Base-by-base conservation (phyloP, 768 basidiomycete species). In the Kwoniella newhampshirensis region DNA sequence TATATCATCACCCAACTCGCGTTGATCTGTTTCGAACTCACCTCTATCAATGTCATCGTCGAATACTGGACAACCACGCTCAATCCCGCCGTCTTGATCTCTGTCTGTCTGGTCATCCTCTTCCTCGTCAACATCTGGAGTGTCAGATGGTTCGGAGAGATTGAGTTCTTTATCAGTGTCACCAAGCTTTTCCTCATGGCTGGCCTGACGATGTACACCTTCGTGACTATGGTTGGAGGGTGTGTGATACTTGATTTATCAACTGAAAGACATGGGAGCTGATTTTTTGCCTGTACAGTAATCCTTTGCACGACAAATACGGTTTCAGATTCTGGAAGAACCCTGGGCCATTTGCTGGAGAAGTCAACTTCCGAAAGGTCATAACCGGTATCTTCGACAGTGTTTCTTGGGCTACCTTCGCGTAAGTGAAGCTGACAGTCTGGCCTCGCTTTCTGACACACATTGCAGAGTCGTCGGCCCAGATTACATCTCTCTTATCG, bases 191-290 rank as follows among this genome's bases (percentile, higher is more conserved):
- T 81, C 43, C 75, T 85, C 3, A 80, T 81, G 18, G 61, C 80
- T 44, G 80, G 81, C 23, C 64, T 84, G 15, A 81, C 83, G 54
- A 56, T 72, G n/a, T 84, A 83, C 67, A 84, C 84, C 1, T 83
- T 85, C 55, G 70, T 84, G 39, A 83, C 82, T 15, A 84, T 85
- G 84, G 80, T 83, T 8, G 83, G 84, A 23, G 84, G 54, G 26
- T 45, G n/a, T 5, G 52, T 21, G 15, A n/a, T n/a, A n/a, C n/a
- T 21, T n/a, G 42, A 20, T 35, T 45, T 13, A 3, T 3, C 4
- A 6, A 4, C 36, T 23, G 7, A 12, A 11, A 23, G 20, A 17
- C 4, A 52, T 41, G 35, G n/a, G 40, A 42, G 17, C 40, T 42
- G 40, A 42, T 8, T 5, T 7, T 8, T 6, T 8, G 17, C 8